Conservation (phyloP, 108 stramenopile species). For the Nitzschia putrida region DNA sequence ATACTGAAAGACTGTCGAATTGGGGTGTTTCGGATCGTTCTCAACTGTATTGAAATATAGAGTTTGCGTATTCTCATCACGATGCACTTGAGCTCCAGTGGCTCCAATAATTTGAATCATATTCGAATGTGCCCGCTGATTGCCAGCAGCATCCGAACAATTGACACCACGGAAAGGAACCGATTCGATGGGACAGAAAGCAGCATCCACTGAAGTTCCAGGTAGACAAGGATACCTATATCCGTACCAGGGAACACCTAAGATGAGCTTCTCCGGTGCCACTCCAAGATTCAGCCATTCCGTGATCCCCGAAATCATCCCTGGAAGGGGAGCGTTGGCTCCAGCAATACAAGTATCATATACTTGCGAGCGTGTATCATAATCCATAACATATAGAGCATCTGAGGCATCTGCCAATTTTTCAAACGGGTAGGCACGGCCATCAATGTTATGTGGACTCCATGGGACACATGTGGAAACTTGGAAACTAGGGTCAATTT, state of each 20-base stretch:
- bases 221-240: constrained; percentile 50
- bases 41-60: constrained; percentile 39
- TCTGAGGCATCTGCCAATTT: constrained; percentile 49
- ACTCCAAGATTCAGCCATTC: constrained; percentile 41
- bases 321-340: constrained; percentile 52
- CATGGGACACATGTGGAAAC: constrained; percentile 51
- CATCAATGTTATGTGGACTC: constrained; percentile 53
- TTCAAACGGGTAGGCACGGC: constrained; percentile 40
- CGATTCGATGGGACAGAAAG: constrained; percentile 35
- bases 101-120: constrained; percentile 3
- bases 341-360: constrained; percentile 46
- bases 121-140: constrained; percentile 14
- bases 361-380: constrained; percentile 56
- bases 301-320: constrained; percentile 29
- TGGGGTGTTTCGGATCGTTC: not conserved
- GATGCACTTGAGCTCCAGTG: constrained; percentile 10
- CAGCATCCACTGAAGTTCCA: constrained; percentile 20
- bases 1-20: constrained; percentile 24
- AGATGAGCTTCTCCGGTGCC: constrained; percentile 34
- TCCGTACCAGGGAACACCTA: constrained; percentile 65
- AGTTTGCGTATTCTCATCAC: constrained; percentile 27
- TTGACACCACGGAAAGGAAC: constrained; percentile 62
- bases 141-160: constrained; percentile 57
- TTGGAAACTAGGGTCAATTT: constrained; percentile 32
- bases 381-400: constrained; percentile 57